Base-by-base conservation (phyloP, 2,329 filamentous ascomycete species). In the Alternaria dauci region DNA sequence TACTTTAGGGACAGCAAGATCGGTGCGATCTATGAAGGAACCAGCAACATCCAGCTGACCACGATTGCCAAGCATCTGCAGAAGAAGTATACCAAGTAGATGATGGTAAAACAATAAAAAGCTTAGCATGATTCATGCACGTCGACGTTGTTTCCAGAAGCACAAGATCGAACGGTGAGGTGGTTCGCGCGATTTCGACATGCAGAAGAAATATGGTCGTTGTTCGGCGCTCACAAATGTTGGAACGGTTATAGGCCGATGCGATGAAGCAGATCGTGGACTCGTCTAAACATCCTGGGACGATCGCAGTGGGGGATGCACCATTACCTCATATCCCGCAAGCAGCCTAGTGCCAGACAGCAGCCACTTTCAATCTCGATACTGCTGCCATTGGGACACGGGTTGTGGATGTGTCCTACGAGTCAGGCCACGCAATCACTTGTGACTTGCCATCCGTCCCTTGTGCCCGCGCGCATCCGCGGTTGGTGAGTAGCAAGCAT, bases 1-100 rank as follows among this genome's bases (percentile, higher is more conserved):
- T 97, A 90, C 83, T 99, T 91, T 86, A 86, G 95, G 47, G 95
- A 99, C 79, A 95, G 91, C 85, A 99, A 98, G 89, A 99, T 99
- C 75, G 95, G 95, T 9, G 93, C 93, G 67, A 98, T 97, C 71
- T 97, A 97, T 78, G 94, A 97, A 83, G 95, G 95, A 32, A 94
- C 91, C 56, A 93, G 90, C 76, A 90, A 90, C 71, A 90, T 90
- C 67, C 88, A 90, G 76, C 74, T 91, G 71, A 86, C 86, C 71
- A 92, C 89, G 4, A 91, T 92, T 78, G 89, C 88, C 30, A 90
- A 89, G 82, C 73, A 88, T 66, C 76, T 91, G 76, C 89, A 91
- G 81, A 89, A 87, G 81, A 81, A 88, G 74, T 92, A 91, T 74
- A 90, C 88, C 23, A 81, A 80, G 63, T 89, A 74, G 66, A 55